Conservation (phyloP, 1,139 yeast species). For the Protomyces inundatus region DNA sequence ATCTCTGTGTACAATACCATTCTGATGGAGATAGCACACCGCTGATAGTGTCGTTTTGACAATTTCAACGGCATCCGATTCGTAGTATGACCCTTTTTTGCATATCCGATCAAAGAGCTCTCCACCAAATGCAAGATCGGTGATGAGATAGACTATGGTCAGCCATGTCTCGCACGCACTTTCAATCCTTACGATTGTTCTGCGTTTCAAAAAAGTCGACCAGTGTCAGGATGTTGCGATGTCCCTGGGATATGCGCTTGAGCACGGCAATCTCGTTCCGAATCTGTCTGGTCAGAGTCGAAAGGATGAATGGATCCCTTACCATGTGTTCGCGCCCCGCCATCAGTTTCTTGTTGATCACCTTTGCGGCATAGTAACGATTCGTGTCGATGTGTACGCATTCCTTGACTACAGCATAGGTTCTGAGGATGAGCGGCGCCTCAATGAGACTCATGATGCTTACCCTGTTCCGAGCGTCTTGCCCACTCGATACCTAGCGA, state of each 20-base stretch:
- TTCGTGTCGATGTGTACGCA: slow-evolving; percentile 43
- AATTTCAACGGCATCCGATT: slow-evolving; percentile 50
- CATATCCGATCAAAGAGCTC: slow-evolving; percentile 63
- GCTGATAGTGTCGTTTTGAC: slow-evolving; percentile 48
- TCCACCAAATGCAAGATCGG: slow-evolving; percentile 64
- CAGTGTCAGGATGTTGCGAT: slow-evolving; percentile 57
- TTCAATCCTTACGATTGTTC: slow-evolving; percentile 39
- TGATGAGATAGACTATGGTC: slow-evolving; percentile 49
- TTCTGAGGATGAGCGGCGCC: not conserved
- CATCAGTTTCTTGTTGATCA: slow-evolving; percentile 45
- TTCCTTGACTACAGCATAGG: slow-evolving; percentile 35
- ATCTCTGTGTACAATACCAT: slow-evolving; percentile 85
- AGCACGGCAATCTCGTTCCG: slow-evolving; percentile 55
- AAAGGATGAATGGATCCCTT: not conserved
- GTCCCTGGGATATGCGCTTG: slow-evolving; percentile 46
- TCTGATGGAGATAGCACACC: slow-evolving; percentile 64
- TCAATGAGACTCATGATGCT: not conserved
- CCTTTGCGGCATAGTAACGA: slow-evolving; percentile 43
- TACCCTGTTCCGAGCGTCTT: slow-evolving; percentile 25
- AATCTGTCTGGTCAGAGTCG: slow-evolving; percentile 33
- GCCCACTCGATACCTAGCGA: slow-evolving; percentile 5
- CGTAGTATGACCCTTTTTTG: slow-evolving; percentile 48
- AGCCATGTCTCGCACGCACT: not conserved
- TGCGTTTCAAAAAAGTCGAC: slow-evolving; percentile 67
- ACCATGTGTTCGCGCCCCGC: slow-evolving; percentile 46